Base-by-base conservation (phyloP, 805 yeast species). In the Pichia gijzeniarum region DNA sequence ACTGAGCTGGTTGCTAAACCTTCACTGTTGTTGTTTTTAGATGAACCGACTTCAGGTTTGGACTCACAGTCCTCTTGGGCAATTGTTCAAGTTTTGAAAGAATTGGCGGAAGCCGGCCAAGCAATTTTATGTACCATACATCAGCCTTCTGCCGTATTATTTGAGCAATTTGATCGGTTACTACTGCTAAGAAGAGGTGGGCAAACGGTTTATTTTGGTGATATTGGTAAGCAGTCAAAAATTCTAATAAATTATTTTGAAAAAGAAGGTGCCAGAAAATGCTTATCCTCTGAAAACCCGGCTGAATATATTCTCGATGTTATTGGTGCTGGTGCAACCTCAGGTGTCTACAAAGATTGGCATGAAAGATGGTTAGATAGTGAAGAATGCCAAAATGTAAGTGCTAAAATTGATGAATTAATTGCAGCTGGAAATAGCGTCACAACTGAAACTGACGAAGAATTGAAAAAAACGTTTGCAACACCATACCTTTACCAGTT, bases 291-390 rank as follows among this genome's bases (percentile, higher is more conserved):
- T 32, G 88, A 80, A 45, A 83, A 83, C 53, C 89, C 90, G 20
- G 89, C 89, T 30, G 90, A 82, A 62, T 83, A 82, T 68, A 79
- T 82, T 64, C 65, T 83, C 54, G 80, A 80, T 50, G 78, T 78
- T 47, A 80, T 85, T 61, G 91, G 91, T 49, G 90, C 91, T 30
- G 90, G 87, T 59, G 88, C 91, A 3, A 82, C 87, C 25, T 82
- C 87, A 3, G 57, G 67, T 44, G 76, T 73, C 16, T 57, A 63
- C 27, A 73, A 72, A 41, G 81, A 85, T 61, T 85, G 85, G 81
- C 68, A 70, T 60, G 76, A 79, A 10, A 68, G 75, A 12, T 85
- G 93, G 93, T 52, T 51, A 7, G 63, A 61, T 14, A 57, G 65
- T 30, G 49, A 49, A 3, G 61, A 65, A 42, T 67, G 43, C 47